Conservation (phyloP, 1,139 yeast species). For the Nakaseomyces uthaithaninus region DNA sequence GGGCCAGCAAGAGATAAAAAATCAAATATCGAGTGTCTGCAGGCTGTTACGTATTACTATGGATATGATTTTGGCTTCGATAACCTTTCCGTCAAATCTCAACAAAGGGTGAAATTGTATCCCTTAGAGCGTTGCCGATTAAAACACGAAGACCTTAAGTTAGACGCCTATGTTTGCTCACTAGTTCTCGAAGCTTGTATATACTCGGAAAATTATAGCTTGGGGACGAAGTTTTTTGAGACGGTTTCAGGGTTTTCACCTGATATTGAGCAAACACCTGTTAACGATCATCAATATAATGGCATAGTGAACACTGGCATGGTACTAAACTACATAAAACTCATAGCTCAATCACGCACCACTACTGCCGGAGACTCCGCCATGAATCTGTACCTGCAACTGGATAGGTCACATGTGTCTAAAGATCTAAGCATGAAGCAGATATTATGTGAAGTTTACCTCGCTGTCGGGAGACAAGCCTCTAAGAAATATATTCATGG, state of each 20-base stretch:
- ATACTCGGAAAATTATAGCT: constrained; percentile 9
- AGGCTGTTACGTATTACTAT: not conserved
- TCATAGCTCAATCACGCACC: constrained; percentile 16
- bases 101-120: not conserved
- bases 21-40: not conserved
- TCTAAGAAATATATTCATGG: constrained; percentile 2
- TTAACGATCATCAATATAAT: too few relatives aligned
- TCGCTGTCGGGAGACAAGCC: constrained; percentile 7
- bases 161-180: constrained; percentile 18
- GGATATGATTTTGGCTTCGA: not conserved
- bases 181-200: constrained; percentile 18
- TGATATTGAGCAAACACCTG: not conserved
- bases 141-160: constrained; percentile 11
- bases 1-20: not conserved
- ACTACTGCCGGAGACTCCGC: constrained; percentile 14
- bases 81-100: not conserved
- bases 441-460: constrained; percentile 4
- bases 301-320: constrained; percentile 16
- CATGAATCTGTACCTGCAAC: constrained; percentile 15
- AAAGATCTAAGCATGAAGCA: constrained; percentile 7
- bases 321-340: constrained; percentile 18
- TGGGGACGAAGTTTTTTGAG: constrained; percentile 16
- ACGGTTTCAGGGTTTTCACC: not conserved
- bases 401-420: constrained; percentile 15
- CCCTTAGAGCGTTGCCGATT: constrained; percentile 15